Base-by-base conservation (phyloP, 2,329 filamentous ascomycete species). In the Penicillium brevicompactum region DNA sequence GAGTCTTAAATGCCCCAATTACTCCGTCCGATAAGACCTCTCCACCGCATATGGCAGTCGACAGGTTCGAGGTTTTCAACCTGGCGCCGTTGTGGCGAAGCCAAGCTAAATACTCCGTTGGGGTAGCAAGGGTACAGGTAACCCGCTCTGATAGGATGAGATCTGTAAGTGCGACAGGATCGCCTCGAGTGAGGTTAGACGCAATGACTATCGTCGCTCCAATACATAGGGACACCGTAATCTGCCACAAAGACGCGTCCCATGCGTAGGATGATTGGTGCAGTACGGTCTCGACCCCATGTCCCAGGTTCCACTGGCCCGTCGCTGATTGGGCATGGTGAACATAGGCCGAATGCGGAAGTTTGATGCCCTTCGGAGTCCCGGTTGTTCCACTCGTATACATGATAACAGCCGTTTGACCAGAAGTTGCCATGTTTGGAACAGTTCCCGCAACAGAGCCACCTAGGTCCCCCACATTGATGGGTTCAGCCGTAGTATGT, bases 251-350 rank as follows among this genome's bases (percentile, higher is more conserved):
- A 7, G 63, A 63, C 31, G 64, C 55, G 40, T 67, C 66, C 51
- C 64, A 67, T 2, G 57, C 56, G 27, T 58, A 64, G 4, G 62
- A 62, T 3, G 64, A 66, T 34, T 68, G 66, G 16, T 68, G 65
- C 1, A 68, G 51, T 1, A 66, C 51, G 2, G 30, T 49, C 27
- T 64, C 59, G 6, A 22, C 41, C 8, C 51, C 60, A 16, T 59
- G 18, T 9, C 40, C 32, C 5, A 64, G 44, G 1, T 32, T 41
- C 56, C 53, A 56, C 10, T 31, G 40, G 2, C 18, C 38, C 32
- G 32, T 63, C 6, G 47, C 52, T 27, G 54, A 51, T 21, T 58
- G 44, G 24, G 61, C 46, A 1, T 64, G 61, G 30, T 60, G 55
- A 10, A 50, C 34, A 40, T 62, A 53, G 37, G 52, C 51, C 6